A percentile compares a stretch with the other conserved stretches of the same genome.
Evolutionary conservation across 2,329 filamentous ascomycete genomes (phyloP).

Genomic region (Orbilia oligospora): DNA sequence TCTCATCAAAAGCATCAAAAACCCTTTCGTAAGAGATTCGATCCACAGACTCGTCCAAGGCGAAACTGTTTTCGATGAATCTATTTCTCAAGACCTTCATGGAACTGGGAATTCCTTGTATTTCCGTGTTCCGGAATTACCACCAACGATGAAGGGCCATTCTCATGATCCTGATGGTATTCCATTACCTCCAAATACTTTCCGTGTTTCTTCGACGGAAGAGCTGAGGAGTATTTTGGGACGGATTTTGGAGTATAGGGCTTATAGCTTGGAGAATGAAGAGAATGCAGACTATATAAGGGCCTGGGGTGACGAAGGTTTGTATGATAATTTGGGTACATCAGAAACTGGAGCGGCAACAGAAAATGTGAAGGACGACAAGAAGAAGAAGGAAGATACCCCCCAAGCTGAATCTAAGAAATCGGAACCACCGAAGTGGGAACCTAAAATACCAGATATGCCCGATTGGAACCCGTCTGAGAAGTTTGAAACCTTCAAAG

Average conservation of each 20-base stretch:
- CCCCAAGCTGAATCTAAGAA: background rate
- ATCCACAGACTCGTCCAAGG: constrained; percentile 29
- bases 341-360: background rate
- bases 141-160: constrained; percentile 27
- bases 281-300: background rate
- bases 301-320: background rate
- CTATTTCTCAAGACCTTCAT: background rate
- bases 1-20: constrained; percentile 49
- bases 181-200: constrained; percentile 45
- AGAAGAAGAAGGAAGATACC: constrained; percentile 12
- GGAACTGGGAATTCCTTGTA: constrained; percentile 12
- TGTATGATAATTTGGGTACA: background rate
- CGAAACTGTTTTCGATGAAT: constrained; percentile 1
- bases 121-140: constrained; percentile 47
- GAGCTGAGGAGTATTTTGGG: constrained; percentile 43
- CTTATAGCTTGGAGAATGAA: background rate
- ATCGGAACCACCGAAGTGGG: background rate
- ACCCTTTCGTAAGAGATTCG: constrained; percentile 21
- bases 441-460: background rate
- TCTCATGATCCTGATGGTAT: constrained; percentile 44
- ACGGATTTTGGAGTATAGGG: constrained; percentile 30
- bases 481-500: background rate
- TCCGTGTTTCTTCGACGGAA: constrained; percentile 24
- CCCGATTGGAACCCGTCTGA: background rate
- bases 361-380: background rate